These are phyloP conservation scores for Candida alai DNA, from an alignment of 805 yeast species.

Conservation along the genomic window DNA sequence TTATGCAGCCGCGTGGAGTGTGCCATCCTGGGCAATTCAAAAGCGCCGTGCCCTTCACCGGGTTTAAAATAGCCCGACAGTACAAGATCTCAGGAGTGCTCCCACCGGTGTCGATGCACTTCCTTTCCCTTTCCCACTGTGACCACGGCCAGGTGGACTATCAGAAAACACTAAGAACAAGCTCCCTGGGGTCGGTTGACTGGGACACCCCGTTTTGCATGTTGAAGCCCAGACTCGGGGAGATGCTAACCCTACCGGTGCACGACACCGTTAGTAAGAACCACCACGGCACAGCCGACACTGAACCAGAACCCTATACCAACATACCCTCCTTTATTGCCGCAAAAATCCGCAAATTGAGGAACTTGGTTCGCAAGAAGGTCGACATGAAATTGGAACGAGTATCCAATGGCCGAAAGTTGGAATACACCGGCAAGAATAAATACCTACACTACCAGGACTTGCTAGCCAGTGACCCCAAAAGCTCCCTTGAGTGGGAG, in stretches of 20 bases:
- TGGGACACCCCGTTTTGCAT: slow-evolving; percentile 51
- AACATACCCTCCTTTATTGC: slow-evolving; percentile 5
- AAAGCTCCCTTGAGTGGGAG: slow-evolving; percentile 22
- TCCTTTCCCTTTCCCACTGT: slow-evolving; percentile 49
- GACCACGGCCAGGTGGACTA: slow-evolving; percentile 44
- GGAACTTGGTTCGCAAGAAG: slow-evolving; percentile 10
- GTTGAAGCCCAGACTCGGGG: slow-evolving; percentile 25
- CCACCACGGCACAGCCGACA: slow-evolving; percentile 1
- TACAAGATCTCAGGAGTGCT: slow-evolving; percentile 35
- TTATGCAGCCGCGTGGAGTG: no score
- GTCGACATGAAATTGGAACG: slow-evolving; percentile 17
- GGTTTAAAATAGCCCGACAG: slow-evolving; percentile 51
- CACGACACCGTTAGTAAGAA: slow-evolving; percentile 13
- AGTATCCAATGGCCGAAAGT: slow-evolving; percentile 12
- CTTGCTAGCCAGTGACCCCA: slow-evolving; percentile 15
- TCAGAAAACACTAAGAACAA: slow-evolving; percentile 33
- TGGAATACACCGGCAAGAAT: slow-evolving; percentile 21
- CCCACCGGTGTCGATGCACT: slow-evolving; percentile 36
- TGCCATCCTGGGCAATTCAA: slow-evolving; percentile 31
- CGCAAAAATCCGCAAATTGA: slow-evolving; percentile 3
- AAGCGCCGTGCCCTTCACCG: slow-evolving; percentile 42
- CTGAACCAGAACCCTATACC: slow-evolving; percentile 3
- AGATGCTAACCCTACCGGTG: slow-evolving; percentile 8
- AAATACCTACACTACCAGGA: slow-evolving; percentile 15
- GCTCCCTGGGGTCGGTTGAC: slow-evolving; percentile 33